A percentile compares a stretch with the other conserved stretches of the same genome.
These are phyloP conservation scores for Epichloe sp. DNA, from an alignment of 2,329 filamentous ascomycete genomes.

Conservation along the genomic window DNA sequence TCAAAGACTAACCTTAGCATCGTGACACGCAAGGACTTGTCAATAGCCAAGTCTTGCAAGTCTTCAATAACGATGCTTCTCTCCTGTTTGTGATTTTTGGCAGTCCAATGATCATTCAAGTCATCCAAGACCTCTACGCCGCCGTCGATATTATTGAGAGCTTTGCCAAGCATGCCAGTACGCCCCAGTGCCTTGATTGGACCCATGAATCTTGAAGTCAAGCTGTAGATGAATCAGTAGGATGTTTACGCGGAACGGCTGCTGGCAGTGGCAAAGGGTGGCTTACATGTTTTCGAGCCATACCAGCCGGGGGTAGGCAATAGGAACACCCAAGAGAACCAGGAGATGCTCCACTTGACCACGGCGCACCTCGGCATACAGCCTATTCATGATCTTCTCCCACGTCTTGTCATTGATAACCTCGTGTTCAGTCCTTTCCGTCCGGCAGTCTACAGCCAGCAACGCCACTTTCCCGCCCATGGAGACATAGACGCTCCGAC, in stretches of 20 bases:
- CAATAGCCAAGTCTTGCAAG: slow-evolving; percentile 81
- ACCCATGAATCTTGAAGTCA: slow-evolving; percentile 77
- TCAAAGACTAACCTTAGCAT: slow-evolving; percentile 51
- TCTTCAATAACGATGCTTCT: slow-evolving; percentile 78
- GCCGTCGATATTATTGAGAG: slow-evolving; percentile 82
- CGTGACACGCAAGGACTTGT: slow-evolving; percentile 83
- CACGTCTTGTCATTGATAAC: slow-evolving; percentile 72
- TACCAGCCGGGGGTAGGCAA: slow-evolving; percentile 64
- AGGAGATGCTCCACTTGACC: slow-evolving; percentile 83
- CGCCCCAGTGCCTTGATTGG: slow-evolving; percentile 81
- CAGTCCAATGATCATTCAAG: slow-evolving; percentile 94
- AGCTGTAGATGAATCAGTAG: slow-evolving; percentile 27
- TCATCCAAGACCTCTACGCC: slow-evolving; percentile 87
- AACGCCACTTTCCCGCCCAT: slow-evolving; percentile 70
- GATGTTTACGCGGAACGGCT: background rate
- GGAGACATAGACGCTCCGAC: slow-evolving; percentile 74
- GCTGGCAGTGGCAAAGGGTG: background rate
- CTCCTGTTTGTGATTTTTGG: slow-evolving; percentile 86
- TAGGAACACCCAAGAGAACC: slow-evolving; percentile 72
- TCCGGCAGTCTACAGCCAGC: slow-evolving; percentile 80
- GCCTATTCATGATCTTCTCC: slow-evolving; percentile 74
- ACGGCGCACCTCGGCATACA: slow-evolving; percentile 67
- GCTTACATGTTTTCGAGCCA: slow-evolving; percentile 59
- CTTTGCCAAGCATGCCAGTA: slow-evolving; percentile 63
- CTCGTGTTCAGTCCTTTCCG: slow-evolving; percentile 74